phyloP scores from a whole-genome alignment of 176 grass and related monocot species.

The Carex kokanica region DNA sequence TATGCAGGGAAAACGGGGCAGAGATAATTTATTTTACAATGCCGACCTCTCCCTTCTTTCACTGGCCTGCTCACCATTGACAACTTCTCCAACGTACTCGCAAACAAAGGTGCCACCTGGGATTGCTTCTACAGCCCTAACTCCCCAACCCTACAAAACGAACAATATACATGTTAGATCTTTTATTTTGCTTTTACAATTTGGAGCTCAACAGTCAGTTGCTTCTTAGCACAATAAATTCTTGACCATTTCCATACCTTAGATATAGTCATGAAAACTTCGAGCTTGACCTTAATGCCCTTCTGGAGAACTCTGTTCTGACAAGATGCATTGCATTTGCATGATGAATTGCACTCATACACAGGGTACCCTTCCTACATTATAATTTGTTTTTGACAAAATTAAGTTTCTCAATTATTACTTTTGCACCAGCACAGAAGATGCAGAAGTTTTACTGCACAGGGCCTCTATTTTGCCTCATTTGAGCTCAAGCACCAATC shows the following conservation, averaged over 20 bases:
- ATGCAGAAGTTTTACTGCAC: not conserved
- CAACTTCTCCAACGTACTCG: slow-evolving; percentile 80
- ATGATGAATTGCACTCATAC: slow-evolving; percentile 84
- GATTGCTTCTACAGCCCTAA: slow-evolving; percentile 80
- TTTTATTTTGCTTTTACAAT: slow-evolving; percentile 8
- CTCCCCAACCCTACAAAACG: slow-evolving; percentile 85
- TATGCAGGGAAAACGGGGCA: not conserved
- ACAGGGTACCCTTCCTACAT: slow-evolving; percentile 77
- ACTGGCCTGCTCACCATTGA: slow-evolving; percentile 47
- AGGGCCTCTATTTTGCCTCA: not conserved
- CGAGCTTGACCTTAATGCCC: slow-evolving; percentile 73
- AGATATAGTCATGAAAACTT: slow-evolving; percentile 84
- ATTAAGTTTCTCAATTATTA: slow-evolving; percentile 8
- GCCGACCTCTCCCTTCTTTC: slow-evolving; percentile 50
- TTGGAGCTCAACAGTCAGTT: not conserved
- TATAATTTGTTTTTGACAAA: slow-evolving; percentile 18
- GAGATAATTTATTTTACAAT: not conserved
- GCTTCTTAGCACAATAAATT: slow-evolving; percentile 3
- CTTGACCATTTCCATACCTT: slow-evolving; percentile 53
- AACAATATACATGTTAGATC: not conserved
- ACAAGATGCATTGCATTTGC: slow-evolving; percentile 64
- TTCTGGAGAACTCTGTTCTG: slow-evolving; percentile 92
- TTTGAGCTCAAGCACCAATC: not conserved
- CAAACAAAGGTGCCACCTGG: slow-evolving; percentile 85
- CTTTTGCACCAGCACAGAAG: not conserved